phyloP scores from a whole-genome alignment of 1,284 basidiomycete genomes.

The Cerioporus squamosus region DNA sequence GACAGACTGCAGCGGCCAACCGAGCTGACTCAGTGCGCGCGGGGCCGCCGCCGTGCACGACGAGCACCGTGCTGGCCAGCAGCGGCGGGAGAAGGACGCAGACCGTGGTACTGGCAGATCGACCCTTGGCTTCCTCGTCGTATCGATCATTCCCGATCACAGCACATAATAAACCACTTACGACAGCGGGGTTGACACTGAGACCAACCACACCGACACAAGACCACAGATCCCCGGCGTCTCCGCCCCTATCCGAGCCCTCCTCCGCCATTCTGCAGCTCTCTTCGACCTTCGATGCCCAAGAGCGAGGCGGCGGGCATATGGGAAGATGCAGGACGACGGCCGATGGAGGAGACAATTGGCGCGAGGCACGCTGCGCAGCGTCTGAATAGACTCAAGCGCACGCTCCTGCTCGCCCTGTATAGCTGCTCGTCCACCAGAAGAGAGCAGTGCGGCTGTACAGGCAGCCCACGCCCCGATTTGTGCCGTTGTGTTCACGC shows the following conservation, averaged over 20 bases:
- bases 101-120: not conserved
- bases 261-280: not conserved
- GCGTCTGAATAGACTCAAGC: slow-evolving; percentile 2
- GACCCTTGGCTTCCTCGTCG: not conserved
- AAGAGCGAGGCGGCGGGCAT: no score
- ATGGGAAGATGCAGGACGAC: no score
- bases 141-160: slow-evolving; percentile 6
- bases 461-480: not conserved
- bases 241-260: not conserved
- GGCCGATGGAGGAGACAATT: not conserved
- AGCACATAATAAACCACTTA: not conserved
- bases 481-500: not conserved
- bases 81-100: no score
- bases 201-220: not conserved
- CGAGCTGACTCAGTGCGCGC: no score
- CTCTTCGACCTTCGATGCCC: no score
- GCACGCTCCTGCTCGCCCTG: not conserved
- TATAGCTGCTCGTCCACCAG: not conserved
- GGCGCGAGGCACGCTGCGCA: slow-evolving; percentile 2
- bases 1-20: no score
- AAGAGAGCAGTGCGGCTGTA: not conserved
- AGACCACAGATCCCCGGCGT: not conserved
- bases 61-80: no score
- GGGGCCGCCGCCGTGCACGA: no score
- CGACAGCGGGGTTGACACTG: slow-evolving; percentile 4